Conservation (phyloP, 2,329 filamentous ascomycete genomes). For the Stachybotrys elegans region DNA sequence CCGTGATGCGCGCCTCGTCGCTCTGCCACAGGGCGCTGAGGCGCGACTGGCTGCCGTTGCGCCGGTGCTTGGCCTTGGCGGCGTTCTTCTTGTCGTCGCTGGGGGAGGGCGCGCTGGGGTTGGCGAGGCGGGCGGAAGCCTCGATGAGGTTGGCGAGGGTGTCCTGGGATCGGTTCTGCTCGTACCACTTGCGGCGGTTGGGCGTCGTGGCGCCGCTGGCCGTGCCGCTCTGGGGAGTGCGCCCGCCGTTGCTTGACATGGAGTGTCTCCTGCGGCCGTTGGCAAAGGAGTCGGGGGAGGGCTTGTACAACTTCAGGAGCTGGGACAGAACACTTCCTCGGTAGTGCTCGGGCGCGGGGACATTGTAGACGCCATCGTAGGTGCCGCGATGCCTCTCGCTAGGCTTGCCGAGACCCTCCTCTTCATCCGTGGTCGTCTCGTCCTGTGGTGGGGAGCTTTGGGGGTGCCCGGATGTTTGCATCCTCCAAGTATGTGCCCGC, state of each 20-base stretch:
- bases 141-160: constrained; percentile 42
- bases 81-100: constrained; percentile 3
- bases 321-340: constrained; percentile 41
- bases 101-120: constrained; percentile 20
- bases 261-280: constrained; percentile 18
- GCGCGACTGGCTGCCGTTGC: constrained; percentile 28
- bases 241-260: constrained; percentile 21
- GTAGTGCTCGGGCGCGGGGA: constrained; percentile 35
- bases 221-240: constrained; percentile 26
- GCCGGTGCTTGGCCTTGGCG: constrained; percentile 27
- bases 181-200: constrained; percentile 42
- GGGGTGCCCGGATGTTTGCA: neutral
- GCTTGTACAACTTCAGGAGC: constrained; percentile 41
- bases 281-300: constrained; percentile 21
- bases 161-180: constrained; percentile 40
- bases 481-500: neutral
- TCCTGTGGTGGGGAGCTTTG: constrained; percentile 7
- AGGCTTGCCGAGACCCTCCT: constrained; percentile 14
- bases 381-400: constrained; percentile 32
- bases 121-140: constrained; percentile 38
- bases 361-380: constrained; percentile 35
- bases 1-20: constrained; percentile 40
- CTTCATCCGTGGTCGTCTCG: constrained; percentile 6
- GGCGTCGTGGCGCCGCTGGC: constrained; percentile 35
- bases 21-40: constrained; percentile 35